These are phyloP conservation scores for Eimeria mitis DNA, from an alignment of 169 alveolate genomes.

Conservation along the genomic window DNA sequence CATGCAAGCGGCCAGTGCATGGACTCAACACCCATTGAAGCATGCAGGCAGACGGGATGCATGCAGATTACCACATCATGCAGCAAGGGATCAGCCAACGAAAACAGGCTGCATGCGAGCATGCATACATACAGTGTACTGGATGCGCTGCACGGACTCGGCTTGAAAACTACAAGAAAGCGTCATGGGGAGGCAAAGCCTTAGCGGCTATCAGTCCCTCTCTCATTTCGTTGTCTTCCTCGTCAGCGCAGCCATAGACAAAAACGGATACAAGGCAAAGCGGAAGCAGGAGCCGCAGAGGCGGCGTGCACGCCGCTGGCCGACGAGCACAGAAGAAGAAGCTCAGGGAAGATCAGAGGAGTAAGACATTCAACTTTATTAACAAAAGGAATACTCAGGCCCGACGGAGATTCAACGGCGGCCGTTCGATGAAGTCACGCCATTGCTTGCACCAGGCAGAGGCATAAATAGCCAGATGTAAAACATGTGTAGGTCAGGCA, in stretches of 20 bases:
- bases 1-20: background rate
- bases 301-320: background rate
- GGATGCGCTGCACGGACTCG: conserved; percentile 31
- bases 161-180: conserved; percentile 32
- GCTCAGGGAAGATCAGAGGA: background rate
- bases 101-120: background rate
- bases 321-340: background rate
- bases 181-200: conserved; percentile 17
- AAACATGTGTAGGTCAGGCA: background rate
- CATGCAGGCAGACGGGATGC: background rate
- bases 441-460: background rate
- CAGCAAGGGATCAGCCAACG: background rate
- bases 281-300: background rate
- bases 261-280: background rate
- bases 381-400: background rate
- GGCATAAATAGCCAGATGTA: background rate
- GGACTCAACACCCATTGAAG: background rate
- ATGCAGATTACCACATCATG: background rate
- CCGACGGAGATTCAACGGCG: background rate
- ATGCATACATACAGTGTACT: background rate
- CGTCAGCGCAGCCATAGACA: conserved; percentile 41
- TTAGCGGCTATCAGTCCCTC: conserved; percentile 22
- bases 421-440: background rate
- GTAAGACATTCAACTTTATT: background rate
- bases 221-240: conserved; percentile 40